A percentile compares a stretch with the other conserved stretches of the same genome.
Conservation (phyloP, 805 yeast genomes). For the Wickerhamomyces chambardii region DNA sequence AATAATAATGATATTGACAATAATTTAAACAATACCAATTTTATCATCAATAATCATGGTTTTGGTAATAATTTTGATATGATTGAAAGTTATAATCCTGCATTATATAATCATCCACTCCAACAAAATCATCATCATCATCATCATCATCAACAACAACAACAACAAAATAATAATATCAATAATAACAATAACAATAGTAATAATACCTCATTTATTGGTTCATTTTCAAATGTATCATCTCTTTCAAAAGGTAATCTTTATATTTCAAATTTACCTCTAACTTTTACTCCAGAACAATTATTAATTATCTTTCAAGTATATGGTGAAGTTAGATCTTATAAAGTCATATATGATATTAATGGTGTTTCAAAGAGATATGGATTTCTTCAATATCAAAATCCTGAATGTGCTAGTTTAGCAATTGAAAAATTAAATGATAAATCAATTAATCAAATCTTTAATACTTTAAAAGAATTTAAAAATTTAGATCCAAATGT, state of each 20-base stretch:
- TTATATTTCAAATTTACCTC: conserved; percentile 39
- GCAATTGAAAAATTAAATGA: conserved; percentile 51
- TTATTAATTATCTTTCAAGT: not conserved
- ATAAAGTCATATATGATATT: conserved; percentile 38
- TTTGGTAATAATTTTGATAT: no score
- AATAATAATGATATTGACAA: no score
- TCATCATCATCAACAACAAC: no score
- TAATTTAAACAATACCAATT: no score
- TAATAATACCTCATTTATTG: not conserved
- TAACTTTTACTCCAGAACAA: conserved; percentile 5
- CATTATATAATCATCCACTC: no score
- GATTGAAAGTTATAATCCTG: no score
- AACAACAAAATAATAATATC: no score
- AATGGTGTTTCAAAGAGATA: conserved; percentile 38
- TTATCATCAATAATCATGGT: no score
- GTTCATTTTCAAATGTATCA: not conserved
- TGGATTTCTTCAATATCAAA: conserved; percentile 59
- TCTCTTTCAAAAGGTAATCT: conserved; percentile 29
- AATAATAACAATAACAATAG: no score
- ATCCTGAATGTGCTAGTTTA: conserved; percentile 41
- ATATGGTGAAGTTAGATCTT: conserved; percentile 31
- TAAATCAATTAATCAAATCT: conserved; percentile 21
- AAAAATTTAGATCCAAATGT: not conserved
- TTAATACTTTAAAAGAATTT: conserved; percentile 1
- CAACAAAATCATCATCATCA: no score